phyloP scores from a whole-genome alignment of 768 basidiomycete genomes.

The Kwoniella dejecticola region DNA sequence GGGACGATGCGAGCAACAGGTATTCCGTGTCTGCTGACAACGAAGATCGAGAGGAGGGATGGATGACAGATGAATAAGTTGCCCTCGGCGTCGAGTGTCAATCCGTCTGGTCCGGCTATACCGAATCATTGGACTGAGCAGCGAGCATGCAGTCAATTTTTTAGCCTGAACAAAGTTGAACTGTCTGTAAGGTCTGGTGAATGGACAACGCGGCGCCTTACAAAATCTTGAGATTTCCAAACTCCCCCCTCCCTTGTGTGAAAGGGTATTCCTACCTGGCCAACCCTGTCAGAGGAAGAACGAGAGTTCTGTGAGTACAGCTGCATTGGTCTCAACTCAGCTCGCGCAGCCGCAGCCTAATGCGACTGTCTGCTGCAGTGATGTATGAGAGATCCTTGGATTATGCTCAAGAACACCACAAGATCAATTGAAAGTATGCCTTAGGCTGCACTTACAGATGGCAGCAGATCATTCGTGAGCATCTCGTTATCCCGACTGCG shows the following conservation, averaged over 20 bases:
- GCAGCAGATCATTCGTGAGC: conserved; percentile 28
- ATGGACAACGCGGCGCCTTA: conserved; percentile 11
- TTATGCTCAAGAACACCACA: conserved; percentile 14
- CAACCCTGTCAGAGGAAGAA: conserved; percentile 27
- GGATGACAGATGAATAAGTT: conserved; percentile 38
- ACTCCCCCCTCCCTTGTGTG: no score
- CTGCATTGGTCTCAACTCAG: conserved; percentile 4
- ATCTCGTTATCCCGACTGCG: not conserved
- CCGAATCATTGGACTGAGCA: conserved; percentile 30
- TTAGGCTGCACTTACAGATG: conserved; percentile 16
- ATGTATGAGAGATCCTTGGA: conserved; percentile 14
- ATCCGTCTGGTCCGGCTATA: conserved; percentile 29
- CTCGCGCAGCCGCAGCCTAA: no score
- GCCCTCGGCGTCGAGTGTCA: conserved; percentile 28
- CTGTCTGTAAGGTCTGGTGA: no score
- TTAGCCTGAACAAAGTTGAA: no score
- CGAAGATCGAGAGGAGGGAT: conserved; percentile 27
- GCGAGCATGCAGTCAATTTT: no score
- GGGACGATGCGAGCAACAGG: conserved; percentile 32
- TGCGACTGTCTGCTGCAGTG: no score
- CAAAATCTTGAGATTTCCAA: conserved; percentile 32
- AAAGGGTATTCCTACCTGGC: conserved; percentile 55
- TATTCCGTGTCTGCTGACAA: conserved; percentile 19
- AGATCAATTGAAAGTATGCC: conserved; percentile 37
- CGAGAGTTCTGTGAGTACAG: conserved; percentile 24